These are phyloP conservation scores for Nemania sp. DNA, from an alignment of 2,329 filamentous ascomycete species.

Conservation along the genomic window DNA sequence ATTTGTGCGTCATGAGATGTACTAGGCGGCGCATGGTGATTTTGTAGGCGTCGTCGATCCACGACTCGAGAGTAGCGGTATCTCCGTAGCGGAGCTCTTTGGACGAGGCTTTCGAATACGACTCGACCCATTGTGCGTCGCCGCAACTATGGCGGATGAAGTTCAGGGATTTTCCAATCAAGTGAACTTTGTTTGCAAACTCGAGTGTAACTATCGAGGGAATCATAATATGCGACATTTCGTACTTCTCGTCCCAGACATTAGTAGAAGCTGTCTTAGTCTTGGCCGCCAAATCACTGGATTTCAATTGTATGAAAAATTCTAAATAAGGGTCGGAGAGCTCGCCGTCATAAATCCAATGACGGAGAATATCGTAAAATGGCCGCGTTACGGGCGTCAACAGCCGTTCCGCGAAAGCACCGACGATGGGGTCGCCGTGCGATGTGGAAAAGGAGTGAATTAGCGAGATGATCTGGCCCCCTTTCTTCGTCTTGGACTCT, in stretches of 20 bases:
- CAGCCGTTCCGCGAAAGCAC: slow-evolving; percentile 90
- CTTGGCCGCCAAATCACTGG: slow-evolving; percentile 62
- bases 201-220: slow-evolving; percentile 93
- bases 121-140: slow-evolving; percentile 94
- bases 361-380: slow-evolving; percentile 94
- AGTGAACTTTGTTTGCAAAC: slow-evolving; percentile 94
- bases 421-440: slow-evolving; percentile 94
- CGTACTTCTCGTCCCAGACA: slow-evolving; percentile 98
- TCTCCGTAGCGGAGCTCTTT: slow-evolving; percentile 94
- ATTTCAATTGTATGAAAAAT: slow-evolving; percentile 93
- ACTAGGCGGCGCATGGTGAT: slow-evolving; percentile 97
- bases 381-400: slow-evolving; percentile 88
- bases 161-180: slow-evolving; percentile 97
- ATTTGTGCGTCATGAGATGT: slow-evolving; percentile 93
- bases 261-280: slow-evolving; percentile 77
- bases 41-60: slow-evolving; percentile 97
- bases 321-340: slow-evolving; percentile 95
- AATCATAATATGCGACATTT: slow-evolving; percentile 85
- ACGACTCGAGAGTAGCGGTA: slow-evolving; percentile 88
- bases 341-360: slow-evolving; percentile 99
- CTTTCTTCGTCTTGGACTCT: slow-evolving; percentile 83
- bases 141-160: slow-evolving; percentile 97
- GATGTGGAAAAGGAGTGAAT: slow-evolving; percentile 94
- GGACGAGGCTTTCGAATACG: slow-evolving; percentile 91
- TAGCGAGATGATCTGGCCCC: slow-evolving; percentile 91